phyloP scores from a whole-genome alignment of 345 rosid species.

The Lagerstroemia speciosa region DNA sequence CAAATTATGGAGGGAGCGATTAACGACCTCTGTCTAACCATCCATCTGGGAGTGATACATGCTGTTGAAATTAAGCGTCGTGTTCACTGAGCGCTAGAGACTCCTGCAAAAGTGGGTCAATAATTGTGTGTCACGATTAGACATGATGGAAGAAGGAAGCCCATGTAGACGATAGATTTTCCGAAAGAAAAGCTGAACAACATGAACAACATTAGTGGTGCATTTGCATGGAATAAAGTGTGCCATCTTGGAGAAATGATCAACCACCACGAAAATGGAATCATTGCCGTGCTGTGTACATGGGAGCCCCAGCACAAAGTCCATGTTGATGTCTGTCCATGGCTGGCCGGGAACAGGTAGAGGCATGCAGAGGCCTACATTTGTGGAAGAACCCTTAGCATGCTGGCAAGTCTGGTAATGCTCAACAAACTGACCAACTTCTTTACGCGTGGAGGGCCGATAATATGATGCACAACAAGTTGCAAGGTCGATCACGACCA shows the following conservation, averaged over 20 bases:
- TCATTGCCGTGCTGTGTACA: background rate
- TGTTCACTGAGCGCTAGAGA: background rate
- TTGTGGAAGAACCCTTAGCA: background rate
- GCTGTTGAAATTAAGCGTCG: background rate
- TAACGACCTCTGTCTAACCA: background rate
- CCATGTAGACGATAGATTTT: background rate
- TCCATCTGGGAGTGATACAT: background rate
- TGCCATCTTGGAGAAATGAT: background rate
- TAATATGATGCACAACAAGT: background rate
- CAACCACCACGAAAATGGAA: background rate
- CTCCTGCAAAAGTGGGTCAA: background rate
- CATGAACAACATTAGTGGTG: background rate
- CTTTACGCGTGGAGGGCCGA: background rate
- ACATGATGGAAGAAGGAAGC: background rate
- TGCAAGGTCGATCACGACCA: background rate
- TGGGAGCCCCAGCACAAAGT: background rate
- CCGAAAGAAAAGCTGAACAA: background rate
- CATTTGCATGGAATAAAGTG: background rate
- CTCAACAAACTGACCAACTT: background rate
- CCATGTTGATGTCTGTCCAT: background rate
- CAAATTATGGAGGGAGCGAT: background rate
- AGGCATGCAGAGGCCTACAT: constrained; percentile 1
- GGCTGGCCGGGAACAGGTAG: background rate
- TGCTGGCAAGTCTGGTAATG: background rate
- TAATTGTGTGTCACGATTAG: background rate